Conservation (phyloP, 768 basidiomycete species). For the Galerina sulciceps region DNA sequence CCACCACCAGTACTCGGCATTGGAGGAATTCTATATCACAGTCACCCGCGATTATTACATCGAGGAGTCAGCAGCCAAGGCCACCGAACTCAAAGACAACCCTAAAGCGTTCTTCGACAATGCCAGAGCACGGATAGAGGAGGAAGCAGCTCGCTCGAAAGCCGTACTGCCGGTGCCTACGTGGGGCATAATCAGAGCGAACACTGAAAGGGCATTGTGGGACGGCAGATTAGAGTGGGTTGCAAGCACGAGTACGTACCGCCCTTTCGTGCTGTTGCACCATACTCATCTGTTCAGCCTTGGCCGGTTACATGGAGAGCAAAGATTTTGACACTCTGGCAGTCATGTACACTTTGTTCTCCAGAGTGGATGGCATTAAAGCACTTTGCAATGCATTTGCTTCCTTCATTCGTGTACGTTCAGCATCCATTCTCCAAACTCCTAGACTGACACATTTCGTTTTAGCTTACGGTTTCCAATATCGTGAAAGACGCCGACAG, state of each 20-base stretch:
- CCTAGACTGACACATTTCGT: not conserved
- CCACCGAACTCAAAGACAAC: constrained; percentile 39
- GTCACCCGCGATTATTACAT: constrained; percentile 57
- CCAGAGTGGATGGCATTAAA: constrained; percentile 56
- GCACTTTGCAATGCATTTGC: constrained; percentile 66
- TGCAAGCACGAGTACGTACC: constrained; percentile 33
- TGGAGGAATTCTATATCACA: constrained; percentile 60
- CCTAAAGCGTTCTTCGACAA: constrained; percentile 61
- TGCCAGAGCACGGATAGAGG: constrained; percentile 46
- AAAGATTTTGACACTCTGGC: constrained; percentile 37
- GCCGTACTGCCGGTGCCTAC: constrained; percentile 54
- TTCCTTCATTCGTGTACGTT: constrained; percentile 57
- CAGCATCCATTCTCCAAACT: not conserved
- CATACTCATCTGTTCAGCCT: constrained; percentile 38
- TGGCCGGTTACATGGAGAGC: constrained; percentile 54
- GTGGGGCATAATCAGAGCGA: constrained; percentile 53
- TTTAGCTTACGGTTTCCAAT: constrained; percentile 56
- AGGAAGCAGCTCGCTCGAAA: constrained; percentile 61
- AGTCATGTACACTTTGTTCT: constrained; percentile 64
- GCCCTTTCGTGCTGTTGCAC: not conserved
- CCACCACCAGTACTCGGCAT: constrained; percentile 61
- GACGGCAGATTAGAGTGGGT: constrained; percentile 42
- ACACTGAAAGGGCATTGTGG: constrained; percentile 59
- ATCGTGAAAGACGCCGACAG: constrained; percentile 65
- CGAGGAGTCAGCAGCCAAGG: constrained; percentile 47